These are phyloP conservation scores for Talaromyces stipitatus DNA, from an alignment of 495 filamentous ascomycete genomes.

Conservation along the genomic window DNA sequence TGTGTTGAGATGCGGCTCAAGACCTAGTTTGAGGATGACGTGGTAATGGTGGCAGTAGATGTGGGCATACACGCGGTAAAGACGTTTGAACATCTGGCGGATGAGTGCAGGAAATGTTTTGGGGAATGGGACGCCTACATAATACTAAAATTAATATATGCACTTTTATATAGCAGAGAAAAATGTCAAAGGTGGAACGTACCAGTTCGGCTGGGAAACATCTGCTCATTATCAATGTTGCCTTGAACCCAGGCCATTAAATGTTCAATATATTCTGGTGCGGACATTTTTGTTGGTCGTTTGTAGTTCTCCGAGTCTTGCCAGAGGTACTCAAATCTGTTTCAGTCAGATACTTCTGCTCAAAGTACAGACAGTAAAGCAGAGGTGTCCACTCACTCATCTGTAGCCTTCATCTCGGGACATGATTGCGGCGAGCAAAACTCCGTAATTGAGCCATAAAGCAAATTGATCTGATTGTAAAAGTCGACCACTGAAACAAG, in stretches of 20 bases:
- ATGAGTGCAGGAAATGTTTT: slow-evolving; percentile 82
- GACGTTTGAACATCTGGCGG: slow-evolving; percentile 92
- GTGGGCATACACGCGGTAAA: slow-evolving; percentile 97
- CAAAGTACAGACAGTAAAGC: not conserved
- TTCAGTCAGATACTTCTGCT: not conserved
- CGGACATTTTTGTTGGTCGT: slow-evolving; percentile 94
- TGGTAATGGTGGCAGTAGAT: slow-evolving; percentile 99
- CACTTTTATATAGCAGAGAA: not conserved
- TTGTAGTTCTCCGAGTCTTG: slow-evolving; percentile 91
- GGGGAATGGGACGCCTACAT: slow-evolving; percentile 82
- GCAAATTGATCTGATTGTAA: slow-evolving; percentile 98
- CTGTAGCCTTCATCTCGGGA: slow-evolving; percentile 98
- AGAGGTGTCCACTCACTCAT: slow-evolving; percentile 71
- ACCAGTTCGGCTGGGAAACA: slow-evolving; percentile 91
- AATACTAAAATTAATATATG: slow-evolving; percentile 7
- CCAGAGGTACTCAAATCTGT: slow-evolving; percentile 96
- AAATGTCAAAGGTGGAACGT: slow-evolving; percentile 10
- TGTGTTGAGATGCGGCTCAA: slow-evolving; percentile 97
- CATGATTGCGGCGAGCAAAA: slow-evolving; percentile 96
- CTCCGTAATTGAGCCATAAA: slow-evolving; percentile 97
- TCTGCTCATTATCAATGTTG: slow-evolving; percentile 90
- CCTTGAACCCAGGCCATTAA: slow-evolving; percentile 93
- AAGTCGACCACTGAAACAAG: slow-evolving; percentile 83
- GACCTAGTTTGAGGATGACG: slow-evolving; percentile 86
- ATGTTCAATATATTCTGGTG: slow-evolving; percentile 94